These are phyloP conservation scores for Arabidopsis lyrata DNA, from an alignment of 441 rosid genomes.

Conservation along the genomic window DNA sequence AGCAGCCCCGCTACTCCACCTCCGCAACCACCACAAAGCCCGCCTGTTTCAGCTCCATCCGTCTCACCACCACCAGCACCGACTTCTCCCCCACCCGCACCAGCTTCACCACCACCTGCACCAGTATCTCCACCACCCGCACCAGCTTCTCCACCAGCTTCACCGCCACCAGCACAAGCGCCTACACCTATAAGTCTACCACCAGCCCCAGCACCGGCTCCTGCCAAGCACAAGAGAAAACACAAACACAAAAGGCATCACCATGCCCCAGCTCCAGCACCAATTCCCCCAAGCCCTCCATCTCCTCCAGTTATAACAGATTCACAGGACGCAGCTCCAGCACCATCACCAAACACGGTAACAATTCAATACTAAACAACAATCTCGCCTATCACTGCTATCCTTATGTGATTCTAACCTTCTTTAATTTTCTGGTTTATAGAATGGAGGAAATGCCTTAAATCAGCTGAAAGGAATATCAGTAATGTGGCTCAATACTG, in stretches of 20 bases:
- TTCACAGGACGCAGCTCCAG: constrained; percentile 71
- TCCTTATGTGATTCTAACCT: constrained; percentile 1
- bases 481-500: constrained; percentile 58
- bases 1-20: constrained; percentile 56
- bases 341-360: constrained; percentile 89
- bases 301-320: constrained; percentile 74
- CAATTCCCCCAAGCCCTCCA: constrained; percentile 82
- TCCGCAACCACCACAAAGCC: constrained; percentile 57
- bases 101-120: constrained; percentile 52
- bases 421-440: constrained; percentile 41
- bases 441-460: constrained; percentile 71
- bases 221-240: constrained; percentile 70
- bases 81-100: constrained; percentile 51
- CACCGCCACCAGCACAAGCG: constrained; percentile 52
- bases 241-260: constrained; percentile 81
- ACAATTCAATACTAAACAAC: constrained; percentile 10
- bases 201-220: constrained; percentile 84
- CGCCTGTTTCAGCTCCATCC: constrained; percentile 57
- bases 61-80: constrained; percentile 49
- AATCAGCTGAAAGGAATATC: constrained; percentile 51
- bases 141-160: constrained; percentile 67
- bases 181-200: constrained; percentile 59
- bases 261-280: constrained; percentile 83
- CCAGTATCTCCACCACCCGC: constrained; percentile 50
- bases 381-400: constrained; percentile 11